Percentiles rank a stretch among this genome's conserved stretches.
Conservation (phyloP, 2,329 filamentous ascomycete species). For the Monosporascus sp. region DNA sequence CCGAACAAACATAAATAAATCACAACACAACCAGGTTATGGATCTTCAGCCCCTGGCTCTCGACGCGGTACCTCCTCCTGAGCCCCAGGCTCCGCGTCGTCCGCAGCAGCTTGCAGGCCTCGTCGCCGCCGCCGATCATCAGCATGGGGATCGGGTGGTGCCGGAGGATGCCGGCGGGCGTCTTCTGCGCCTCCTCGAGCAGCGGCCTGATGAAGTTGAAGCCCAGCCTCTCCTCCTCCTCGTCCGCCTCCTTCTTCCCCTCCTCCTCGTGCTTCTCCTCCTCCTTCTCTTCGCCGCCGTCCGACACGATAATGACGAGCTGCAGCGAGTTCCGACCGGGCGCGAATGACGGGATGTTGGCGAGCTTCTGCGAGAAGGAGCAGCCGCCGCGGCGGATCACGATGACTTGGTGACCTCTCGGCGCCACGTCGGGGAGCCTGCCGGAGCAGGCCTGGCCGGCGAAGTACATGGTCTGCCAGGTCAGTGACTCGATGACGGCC, state of each 20-base stretch:
- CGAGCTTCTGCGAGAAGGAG: slow-evolving; percentile 75
- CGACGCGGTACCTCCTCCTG: slow-evolving; percentile 71
- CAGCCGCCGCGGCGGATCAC: slow-evolving; percentile 79
- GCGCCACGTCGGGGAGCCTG: slow-evolving; percentile 44
- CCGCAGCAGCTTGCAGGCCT: slow-evolving; percentile 58
- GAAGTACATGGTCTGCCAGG: slow-evolving; percentile 67
- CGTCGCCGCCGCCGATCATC: slow-evolving; percentile 69
- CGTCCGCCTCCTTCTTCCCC: slow-evolving; percentile 21
- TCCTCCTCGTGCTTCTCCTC: slow-evolving; percentile 14
- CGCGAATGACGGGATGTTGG: slow-evolving; percentile 74
- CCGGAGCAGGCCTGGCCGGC: slow-evolving; percentile 62
- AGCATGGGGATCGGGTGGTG: slow-evolving; percentile 74
- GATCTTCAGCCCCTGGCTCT: slow-evolving; percentile 74
- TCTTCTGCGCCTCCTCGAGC: slow-evolving; percentile 68
- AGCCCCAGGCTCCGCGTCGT: slow-evolving; percentile 66
- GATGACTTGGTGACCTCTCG: slow-evolving; percentile 66
- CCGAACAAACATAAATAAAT: slow-evolving; percentile 5
- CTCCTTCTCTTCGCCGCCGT: slow-evolving; percentile 29
- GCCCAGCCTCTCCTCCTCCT: slow-evolving; percentile 22
- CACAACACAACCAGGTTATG: slow-evolving; percentile 68
- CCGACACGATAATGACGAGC: slow-evolving; percentile 72
- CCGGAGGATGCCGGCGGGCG: slow-evolving; percentile 62
- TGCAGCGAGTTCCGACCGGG: slow-evolving; percentile 60
- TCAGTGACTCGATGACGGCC: slow-evolving; percentile 40
- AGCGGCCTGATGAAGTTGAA: slow-evolving; percentile 51